Conservation (phyloP, 31 red algal species). For the Bonnemaisonia californica region DNA sequence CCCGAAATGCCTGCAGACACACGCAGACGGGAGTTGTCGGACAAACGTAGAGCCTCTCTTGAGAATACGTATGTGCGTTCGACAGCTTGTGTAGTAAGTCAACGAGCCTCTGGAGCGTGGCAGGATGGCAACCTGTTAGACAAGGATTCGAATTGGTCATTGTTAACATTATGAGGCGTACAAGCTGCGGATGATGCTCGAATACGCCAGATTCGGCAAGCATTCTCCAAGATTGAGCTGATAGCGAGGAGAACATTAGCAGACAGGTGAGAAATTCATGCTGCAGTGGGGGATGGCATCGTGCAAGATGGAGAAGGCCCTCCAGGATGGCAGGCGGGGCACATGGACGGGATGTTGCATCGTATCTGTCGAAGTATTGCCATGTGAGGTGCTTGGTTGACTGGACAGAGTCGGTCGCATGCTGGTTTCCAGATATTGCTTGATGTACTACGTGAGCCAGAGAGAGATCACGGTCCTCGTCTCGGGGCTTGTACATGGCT, state of each 20-base stretch:
- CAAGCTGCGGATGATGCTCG: neutral
- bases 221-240: neutral
- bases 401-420: neutral
- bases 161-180: neutral
- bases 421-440: neutral
- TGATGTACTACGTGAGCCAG: neutral
- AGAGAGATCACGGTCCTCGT: neutral
- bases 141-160: neutral
- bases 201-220: neutral
- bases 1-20: neutral
- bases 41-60: neutral
- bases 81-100: neutral
- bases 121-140: neutral
- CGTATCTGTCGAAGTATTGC: neutral
- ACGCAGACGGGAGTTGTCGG: neutral
- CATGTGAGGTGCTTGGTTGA: neutral
- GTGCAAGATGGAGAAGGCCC: neutral
- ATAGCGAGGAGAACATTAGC: neutral
- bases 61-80: neutral
- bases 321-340: neutral
- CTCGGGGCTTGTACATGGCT: no score
- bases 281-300: neutral
- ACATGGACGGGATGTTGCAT: neutral
- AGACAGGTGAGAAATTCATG: neutral
- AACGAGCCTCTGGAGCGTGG: neutral